Base-by-base conservation (phyloP, 768 basidiomycete genomes). In the Boletellus ananas region DNA sequence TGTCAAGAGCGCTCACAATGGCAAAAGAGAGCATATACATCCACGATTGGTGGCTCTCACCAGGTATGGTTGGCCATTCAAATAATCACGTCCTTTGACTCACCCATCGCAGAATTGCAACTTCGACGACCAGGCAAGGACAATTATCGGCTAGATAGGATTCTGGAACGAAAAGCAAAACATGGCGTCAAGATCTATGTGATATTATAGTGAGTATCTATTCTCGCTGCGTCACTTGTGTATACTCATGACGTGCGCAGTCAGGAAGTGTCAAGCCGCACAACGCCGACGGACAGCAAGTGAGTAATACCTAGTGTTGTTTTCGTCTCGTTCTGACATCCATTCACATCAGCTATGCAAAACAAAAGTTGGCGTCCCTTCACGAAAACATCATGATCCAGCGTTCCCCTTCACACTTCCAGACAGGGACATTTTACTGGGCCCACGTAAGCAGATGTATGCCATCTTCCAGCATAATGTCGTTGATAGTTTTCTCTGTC, bases 1-100 rank as follows among this genome's bases (percentile, higher is more conserved):
- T 99, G 20, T 91, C 90, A 20, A 80, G 91, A 35, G 95, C 95
- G 0, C 85, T 99, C 41, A 75, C 90, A 21, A 78, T 96, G 58
- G 95, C 95, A 1, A 86, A 85, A 64, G 86, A 92, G 60, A 77
- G 72, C 39, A 93, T 96, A 48, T 94, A 93, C 64, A 96, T 97
- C 34, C 96, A 98, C 63, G 95, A 95, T 69, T 97, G 95, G 95
- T 98, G 95, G 96, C 72, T 94, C 20, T 91, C 91, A 21, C 92
- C 91, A 4, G 86, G 90, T 90, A 62, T 46, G 61, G 60, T 27
- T 29, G 11, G 7, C 34, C n/a, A 27, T 21, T 46, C 11, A 1
- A 33, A 36, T 33, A n/a, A 18, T 43, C 6, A 18, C 29, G 13
- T 33, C 29, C 23, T 21, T 43, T 46, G 6, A 14, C 46, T 58